These are phyloP conservation scores for Mimosa pudica DNA, from an alignment of 306 rosid genomes.

Conservation along the genomic window DNA sequence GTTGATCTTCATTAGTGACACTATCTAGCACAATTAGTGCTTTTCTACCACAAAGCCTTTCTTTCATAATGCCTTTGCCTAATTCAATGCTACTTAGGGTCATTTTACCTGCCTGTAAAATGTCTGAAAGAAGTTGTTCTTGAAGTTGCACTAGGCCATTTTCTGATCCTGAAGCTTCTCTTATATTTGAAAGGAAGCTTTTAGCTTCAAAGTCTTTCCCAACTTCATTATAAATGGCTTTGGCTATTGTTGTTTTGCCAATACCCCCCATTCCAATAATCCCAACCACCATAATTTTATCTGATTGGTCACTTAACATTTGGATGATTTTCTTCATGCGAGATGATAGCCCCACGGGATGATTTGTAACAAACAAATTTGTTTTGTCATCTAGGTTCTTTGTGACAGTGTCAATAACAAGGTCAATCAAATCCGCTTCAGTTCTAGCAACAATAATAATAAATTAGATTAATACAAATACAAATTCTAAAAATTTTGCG, in stretches of 20 bases:
- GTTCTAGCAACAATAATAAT: background rate
- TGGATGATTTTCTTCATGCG: background rate
- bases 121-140: constrained; percentile 2
- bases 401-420: background rate
- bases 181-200: background rate
- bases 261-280: background rate
- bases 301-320: background rate
- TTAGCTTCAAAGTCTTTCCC: background rate
- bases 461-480: background rate
- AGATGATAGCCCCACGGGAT: background rate
- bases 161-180: background rate
- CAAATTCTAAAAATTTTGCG: background rate
- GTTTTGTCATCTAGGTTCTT: background rate
- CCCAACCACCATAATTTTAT: background rate
- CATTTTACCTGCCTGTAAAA: background rate
- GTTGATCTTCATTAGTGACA: background rate
- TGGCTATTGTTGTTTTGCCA: background rate
- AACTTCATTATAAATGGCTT: background rate
- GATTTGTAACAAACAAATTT: background rate
- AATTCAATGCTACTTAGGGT: background rate
- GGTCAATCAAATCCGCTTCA: background rate
- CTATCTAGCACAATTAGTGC: background rate
- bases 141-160: background rate
- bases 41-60: background rate
- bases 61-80: background rate